These are phyloP conservation scores for Talaromyces thailandensis DNA, from an alignment of 495 filamentous ascomycete genomes.

Conservation along the genomic window DNA sequence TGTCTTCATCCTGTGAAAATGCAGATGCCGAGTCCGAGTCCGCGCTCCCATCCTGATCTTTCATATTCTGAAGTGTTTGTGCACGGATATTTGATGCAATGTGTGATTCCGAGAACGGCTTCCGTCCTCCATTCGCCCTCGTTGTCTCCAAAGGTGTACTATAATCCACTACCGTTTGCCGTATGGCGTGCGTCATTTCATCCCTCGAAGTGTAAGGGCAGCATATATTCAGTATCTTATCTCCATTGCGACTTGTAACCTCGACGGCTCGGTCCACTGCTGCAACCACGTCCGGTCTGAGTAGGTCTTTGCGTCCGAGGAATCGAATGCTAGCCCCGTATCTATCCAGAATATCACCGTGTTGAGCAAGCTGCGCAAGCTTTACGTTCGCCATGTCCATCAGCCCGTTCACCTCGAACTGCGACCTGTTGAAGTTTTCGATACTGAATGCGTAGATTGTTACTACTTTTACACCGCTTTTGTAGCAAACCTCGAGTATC, in stretches of 20 bases:
- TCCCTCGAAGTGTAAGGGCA: slow-evolving; percentile 95
- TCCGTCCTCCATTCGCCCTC: slow-evolving; percentile 24
- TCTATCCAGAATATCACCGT: slow-evolving; percentile 84
- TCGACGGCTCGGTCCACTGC: slow-evolving; percentile 75
- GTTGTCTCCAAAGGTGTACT: slow-evolving; percentile 50
- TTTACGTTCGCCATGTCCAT: slow-evolving; percentile 98
- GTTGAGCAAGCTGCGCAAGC: slow-evolving; percentile 79
- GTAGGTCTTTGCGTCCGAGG: slow-evolving; percentile 68
- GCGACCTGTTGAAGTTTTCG: slow-evolving; percentile 98
- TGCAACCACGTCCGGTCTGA: slow-evolving; percentile 78
- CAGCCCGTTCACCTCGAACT: slow-evolving; percentile 91
- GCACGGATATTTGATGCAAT: slow-evolving; percentile 75
- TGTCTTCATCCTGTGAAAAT: slow-evolving; percentile 26
- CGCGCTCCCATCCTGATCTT: slow-evolving; percentile 23
- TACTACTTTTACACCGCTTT: slow-evolving; percentile 85
- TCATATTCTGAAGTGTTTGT: slow-evolving; percentile 36
- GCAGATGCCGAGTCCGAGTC: slow-evolving; percentile 30
- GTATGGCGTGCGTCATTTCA: slow-evolving; percentile 90
- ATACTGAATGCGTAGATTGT: slow-evolving; percentile 98
- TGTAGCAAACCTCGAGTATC: slow-evolving; percentile 97
- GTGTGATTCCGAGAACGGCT: slow-evolving; percentile 75
- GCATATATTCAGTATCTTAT: slow-evolving; percentile 86
- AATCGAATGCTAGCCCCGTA: slow-evolving; percentile 85
- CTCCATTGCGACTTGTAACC: slow-evolving; percentile 73
- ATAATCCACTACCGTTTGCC: slow-evolving; percentile 75